phyloP scores from a whole-genome alignment of 345 rosid genomes.

The Streptanthus diversifolius region DNA sequence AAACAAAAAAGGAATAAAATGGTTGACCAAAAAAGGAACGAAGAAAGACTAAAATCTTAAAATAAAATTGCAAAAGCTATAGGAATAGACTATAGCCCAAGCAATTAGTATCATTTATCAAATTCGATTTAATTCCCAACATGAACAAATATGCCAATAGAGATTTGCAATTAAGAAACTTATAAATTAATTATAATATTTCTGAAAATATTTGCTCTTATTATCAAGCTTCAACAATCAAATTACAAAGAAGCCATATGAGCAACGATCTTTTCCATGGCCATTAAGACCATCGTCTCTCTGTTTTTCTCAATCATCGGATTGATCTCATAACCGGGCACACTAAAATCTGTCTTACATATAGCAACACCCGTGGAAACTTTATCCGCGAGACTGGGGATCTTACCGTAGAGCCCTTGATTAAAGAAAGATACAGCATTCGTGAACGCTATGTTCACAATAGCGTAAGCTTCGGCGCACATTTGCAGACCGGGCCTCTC shows the following conservation, averaged over 20 bases:
- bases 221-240: neutral
- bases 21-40: neutral
- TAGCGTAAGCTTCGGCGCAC: slow-evolving; percentile 30
- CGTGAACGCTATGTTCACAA: slow-evolving; percentile 8
- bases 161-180: slow-evolving; percentile 1
- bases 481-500: slow-evolving; percentile 17
- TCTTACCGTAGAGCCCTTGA: neutral
- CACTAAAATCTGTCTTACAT: slow-evolving; percentile 20
- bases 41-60: neutral
- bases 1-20: neutral
- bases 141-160: neutral
- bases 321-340: slow-evolving; percentile 8
- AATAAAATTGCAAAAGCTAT: neutral
- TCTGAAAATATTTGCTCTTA: neutral
- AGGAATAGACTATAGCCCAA: neutral
- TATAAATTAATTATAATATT: neutral
- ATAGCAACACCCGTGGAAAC: slow-evolving; percentile 4
- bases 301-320: slow-evolving; percentile 20
- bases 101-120: neutral
- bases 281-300: neutral
- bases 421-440: neutral
- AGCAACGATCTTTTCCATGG: slow-evolving; percentile 7
- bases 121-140: neutral
- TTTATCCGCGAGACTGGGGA: neutral
- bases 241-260: neutral